Conservation (phyloP, 192 early-diverging fungal genomes). For the Backusella tarrabulga region DNA sequence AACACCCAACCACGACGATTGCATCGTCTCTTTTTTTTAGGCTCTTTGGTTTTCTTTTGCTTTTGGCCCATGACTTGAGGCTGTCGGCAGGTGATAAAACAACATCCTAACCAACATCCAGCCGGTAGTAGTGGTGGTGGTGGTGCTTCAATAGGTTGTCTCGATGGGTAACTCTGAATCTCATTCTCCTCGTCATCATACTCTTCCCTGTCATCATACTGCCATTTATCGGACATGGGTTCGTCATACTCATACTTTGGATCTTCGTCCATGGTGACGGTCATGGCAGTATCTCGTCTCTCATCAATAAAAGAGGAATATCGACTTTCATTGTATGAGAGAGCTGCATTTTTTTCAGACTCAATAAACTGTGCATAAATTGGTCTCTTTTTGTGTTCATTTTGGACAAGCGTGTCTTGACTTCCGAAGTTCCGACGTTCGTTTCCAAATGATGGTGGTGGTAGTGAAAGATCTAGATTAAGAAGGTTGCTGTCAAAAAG, state of each 20-base stretch:
- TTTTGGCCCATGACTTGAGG: background rate
- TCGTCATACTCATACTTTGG: background rate
- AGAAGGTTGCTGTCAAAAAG: slow-evolving; percentile 7
- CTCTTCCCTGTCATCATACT: background rate
- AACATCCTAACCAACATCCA: slow-evolving; percentile 6
- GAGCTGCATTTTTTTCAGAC: background rate
- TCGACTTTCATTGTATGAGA: background rate
- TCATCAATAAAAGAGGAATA: background rate
- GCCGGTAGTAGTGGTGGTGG: background rate
- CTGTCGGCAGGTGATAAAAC: slow-evolving; percentile 1
- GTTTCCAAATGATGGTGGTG: background rate
- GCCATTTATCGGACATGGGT: background rate
- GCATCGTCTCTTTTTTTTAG: background rate
- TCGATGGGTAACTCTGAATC: background rate
- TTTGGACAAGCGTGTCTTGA: slow-evolving; percentile 25
- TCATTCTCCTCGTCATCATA: slow-evolving; percentile 1
- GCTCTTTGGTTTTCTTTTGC: background rate
- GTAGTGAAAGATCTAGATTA: slow-evolving; percentile 4
- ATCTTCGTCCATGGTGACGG: background rate
- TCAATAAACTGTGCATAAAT: slow-evolving; percentile 15
- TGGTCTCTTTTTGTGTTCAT: background rate
- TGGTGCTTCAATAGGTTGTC: background rate
- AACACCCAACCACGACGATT: slow-evolving; percentile 6
- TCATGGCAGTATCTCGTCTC: background rate
- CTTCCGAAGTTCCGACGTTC: slow-evolving; percentile 13